phyloP scores from a whole-genome alignment of 768 basidiomycete genomes.

The Boletus vinaceobasis region DNA sequence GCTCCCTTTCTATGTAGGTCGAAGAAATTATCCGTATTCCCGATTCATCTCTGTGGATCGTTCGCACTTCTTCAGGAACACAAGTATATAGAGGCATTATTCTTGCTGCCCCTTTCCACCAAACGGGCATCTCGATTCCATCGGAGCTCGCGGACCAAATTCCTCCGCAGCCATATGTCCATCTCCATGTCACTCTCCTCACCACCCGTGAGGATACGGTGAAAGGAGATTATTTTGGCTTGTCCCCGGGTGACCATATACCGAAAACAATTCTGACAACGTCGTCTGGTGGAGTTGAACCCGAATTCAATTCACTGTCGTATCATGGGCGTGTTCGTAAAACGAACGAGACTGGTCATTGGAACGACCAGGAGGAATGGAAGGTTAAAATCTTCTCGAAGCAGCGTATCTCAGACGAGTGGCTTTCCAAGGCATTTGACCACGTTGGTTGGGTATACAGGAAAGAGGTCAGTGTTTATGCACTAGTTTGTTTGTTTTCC shows the following conservation, averaged over 20 bases:
- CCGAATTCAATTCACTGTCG: slow-evolving; percentile 84
- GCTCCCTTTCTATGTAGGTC: slow-evolving; percentile 38
- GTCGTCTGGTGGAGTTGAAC: slow-evolving; percentile 51
- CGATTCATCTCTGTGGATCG: slow-evolving; percentile 48
- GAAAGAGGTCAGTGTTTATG: slow-evolving; percentile 55
- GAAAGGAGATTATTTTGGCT: slow-evolving; percentile 67
- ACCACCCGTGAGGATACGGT: slow-evolving; percentile 67
- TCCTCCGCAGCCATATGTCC: slow-evolving; percentile 72
- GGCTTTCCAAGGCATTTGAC: slow-evolving; percentile 66
- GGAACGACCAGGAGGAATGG: slow-evolving; percentile 43
- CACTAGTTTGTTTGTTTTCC: background rate
- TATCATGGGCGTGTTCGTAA: slow-evolving; percentile 62
- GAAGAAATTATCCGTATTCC: slow-evolving; percentile 45
- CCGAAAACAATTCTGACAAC: slow-evolving; percentile 76
- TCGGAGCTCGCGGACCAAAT: slow-evolving; percentile 48
- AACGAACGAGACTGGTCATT: slow-evolving; percentile 23
- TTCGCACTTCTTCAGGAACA: slow-evolving; percentile 47
- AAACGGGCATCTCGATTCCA: slow-evolving; percentile 54
- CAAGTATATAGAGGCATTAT: slow-evolving; percentile 70
- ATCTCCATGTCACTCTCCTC: slow-evolving; percentile 85
- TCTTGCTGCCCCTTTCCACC: slow-evolving; percentile 83
- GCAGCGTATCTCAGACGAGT: slow-evolving; percentile 58
- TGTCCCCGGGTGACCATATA: slow-evolving; percentile 40
- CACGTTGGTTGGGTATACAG: slow-evolving; percentile 77
- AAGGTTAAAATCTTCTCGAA: slow-evolving; percentile 87